Percentiles rank a stretch among this genome's conserved stretches.
These are phyloP conservation scores for Brassica incana DNA, from an alignment of 345 rosid genomes.

Conservation along the genomic window DNA sequence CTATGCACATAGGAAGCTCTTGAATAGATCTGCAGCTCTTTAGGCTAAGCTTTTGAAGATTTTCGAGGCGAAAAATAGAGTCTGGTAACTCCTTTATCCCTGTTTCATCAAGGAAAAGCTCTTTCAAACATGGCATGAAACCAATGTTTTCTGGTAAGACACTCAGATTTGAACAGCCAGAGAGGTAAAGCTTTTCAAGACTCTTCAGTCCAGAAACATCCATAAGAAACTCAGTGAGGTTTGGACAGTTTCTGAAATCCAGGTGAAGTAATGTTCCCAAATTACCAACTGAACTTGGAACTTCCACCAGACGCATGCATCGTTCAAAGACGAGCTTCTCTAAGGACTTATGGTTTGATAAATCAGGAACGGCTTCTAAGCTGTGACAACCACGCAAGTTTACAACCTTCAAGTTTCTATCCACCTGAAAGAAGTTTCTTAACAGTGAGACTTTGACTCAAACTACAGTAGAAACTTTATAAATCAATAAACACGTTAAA, in stretches of 20 bases:
- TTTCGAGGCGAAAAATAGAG: slow-evolving; percentile 1
- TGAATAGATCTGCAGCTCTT: slow-evolving; percentile 12
- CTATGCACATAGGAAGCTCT: slow-evolving; percentile 13
- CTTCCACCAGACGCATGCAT: slow-evolving; percentile 28
- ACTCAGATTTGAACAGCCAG: slow-evolving; percentile 37
- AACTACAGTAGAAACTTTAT: neutral
- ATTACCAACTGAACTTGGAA: slow-evolving; percentile 35
- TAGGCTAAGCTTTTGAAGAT: slow-evolving; percentile 32
- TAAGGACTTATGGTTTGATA: slow-evolving; percentile 29
- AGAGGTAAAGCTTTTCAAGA: slow-evolving; percentile 38
- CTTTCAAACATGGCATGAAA: slow-evolving; percentile 18
- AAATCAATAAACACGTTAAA: too few relatives aligned
- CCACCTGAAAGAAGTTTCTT: slow-evolving; percentile 14
- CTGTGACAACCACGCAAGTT: slow-evolving; percentile 34
- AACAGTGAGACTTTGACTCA: neutral
- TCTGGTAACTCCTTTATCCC: slow-evolving; percentile 25
- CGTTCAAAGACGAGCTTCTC: slow-evolving; percentile 33
- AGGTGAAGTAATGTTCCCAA: slow-evolving; percentile 23
- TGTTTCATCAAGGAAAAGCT: slow-evolving; percentile 39
- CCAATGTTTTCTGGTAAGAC: slow-evolving; percentile 38
- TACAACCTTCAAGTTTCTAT: slow-evolving; percentile 31
- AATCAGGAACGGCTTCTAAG: slow-evolving; percentile 38
- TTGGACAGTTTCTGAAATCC: slow-evolving; percentile 28
- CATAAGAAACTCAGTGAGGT: slow-evolving; percentile 27
- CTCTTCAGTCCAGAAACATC: slow-evolving; percentile 37